These are phyloP conservation scores for Calonectria multiphialidica DNA, from an alignment of 2,329 filamentous ascomycete genomes.

Conservation along the genomic window DNA sequence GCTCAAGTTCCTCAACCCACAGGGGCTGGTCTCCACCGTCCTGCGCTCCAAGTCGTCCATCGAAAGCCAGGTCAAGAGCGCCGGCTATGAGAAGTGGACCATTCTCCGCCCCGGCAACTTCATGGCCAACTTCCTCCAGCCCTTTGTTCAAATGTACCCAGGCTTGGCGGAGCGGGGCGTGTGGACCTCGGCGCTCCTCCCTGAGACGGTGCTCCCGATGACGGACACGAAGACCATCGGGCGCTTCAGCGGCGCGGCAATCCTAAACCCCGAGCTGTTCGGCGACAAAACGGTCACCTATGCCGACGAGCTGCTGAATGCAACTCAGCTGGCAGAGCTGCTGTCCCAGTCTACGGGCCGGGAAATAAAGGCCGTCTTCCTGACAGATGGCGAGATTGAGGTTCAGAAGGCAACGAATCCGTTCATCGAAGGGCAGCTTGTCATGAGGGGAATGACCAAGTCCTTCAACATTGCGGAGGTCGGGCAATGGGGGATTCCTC, in stretches of 20 bases:
- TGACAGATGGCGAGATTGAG: slow-evolving; percentile 57
- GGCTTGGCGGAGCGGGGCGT: slow-evolving; percentile 52
- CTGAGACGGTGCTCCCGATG: slow-evolving; percentile 54
- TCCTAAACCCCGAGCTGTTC: slow-evolving; percentile 57
- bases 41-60: slow-evolving; percentile 55
- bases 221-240: slow-evolving; percentile 63
- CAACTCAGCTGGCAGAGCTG: slow-evolving; percentile 50
- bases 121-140: slow-evolving; percentile 62
- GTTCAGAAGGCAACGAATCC: slow-evolving; percentile 50
- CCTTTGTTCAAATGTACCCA: slow-evolving; percentile 54
- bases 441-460: slow-evolving; percentile 48
- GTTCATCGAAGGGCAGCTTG: slow-evolving; percentile 53
- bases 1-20: slow-evolving; percentile 41
- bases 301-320: slow-evolving; percentile 53
- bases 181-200: slow-evolving; percentile 51
- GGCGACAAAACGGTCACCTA: slow-evolving; percentile 53
- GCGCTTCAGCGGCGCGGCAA: slow-evolving; percentile 55
- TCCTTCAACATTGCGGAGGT: slow-evolving; percentile 52
- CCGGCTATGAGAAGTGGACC: slow-evolving; percentile 58
- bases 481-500: slow-evolving; percentile 52
- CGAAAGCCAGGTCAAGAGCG: slow-evolving; percentile 52
- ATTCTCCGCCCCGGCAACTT: slow-evolving; percentile 64
- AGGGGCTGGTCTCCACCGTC: slow-evolving; percentile 43
- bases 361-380: slow-evolving; percentile 50
- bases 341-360: slow-evolving; percentile 51